Evolutionary conservation across 495 filamentous ascomycete species (phyloP).

Genomic region (Astrothelium subdiscretum): DNA sequence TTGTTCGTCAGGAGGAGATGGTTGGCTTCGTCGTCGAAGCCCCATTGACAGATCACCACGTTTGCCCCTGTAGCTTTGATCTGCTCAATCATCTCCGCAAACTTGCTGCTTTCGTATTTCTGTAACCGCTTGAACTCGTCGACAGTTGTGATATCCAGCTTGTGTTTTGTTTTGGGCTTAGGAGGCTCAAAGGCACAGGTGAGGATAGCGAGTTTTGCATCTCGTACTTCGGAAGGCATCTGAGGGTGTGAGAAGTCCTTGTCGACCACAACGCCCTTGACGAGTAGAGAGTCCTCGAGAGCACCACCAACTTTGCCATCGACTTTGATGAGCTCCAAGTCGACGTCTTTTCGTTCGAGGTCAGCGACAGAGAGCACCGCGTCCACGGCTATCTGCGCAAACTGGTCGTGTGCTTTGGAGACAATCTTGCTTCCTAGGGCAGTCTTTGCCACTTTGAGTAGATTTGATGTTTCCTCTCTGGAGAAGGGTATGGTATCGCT

Average conservation of each 20-base stretch:
- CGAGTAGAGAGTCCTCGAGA: constrained; percentile 86
- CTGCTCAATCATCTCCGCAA: constrained; percentile 95
- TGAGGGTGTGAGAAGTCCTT: constrained; percentile 99
- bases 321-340: constrained; percentile 98
- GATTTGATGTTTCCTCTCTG: constrained; percentile 62
- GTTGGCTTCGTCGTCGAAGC: constrained; percentile 98
- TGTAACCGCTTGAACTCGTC: constrained; percentile 97
- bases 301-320: constrained; percentile 95
- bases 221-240: constrained; percentile 86
- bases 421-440: constrained; percentile 98
- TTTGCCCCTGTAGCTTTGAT: constrained; percentile 97
- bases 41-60: constrained; percentile 98
- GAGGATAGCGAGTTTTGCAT: constrained; percentile 94
- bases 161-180: constrained; percentile 99
- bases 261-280: constrained; percentile 96
- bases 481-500: constrained; percentile 83
- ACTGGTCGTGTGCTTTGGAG: constrained; percentile 96
- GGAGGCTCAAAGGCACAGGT: constrained; percentile 99
- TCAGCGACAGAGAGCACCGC: constrained; percentile 95
- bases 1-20: constrained; percentile 92
- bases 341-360: constrained; percentile 90
- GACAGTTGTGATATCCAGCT: constrained; percentile 93
- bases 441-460: constrained; percentile 88
- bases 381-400: constrained; percentile 92
- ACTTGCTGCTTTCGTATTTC: constrained; percentile 88